Base-by-base conservation (phyloP, 768 basidiomycete genomes). In the Cubamyces sp. region DNA sequence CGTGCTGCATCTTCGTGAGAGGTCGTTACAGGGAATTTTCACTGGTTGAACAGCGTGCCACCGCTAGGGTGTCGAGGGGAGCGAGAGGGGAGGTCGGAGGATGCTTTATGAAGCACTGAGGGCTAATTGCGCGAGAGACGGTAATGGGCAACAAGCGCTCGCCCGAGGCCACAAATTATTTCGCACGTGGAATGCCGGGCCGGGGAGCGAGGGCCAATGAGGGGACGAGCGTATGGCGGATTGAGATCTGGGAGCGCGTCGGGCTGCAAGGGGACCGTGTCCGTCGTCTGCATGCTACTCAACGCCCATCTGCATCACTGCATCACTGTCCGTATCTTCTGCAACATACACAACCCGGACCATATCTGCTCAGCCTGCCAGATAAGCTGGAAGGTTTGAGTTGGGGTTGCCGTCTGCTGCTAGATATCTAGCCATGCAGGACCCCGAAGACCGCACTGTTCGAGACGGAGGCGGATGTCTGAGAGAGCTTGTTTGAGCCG, bases 1-100 rank as follows among this genome's bases (percentile, higher is more conserved):
- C 87, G 63, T 79, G 69, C 57, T 73, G 79, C 74, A 77, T 74
- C 47, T 61, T 68, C 54, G 60, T 53, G 19, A 48, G 42, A 52
- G 55, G 57, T 54, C 51, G 45, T 49, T 15, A 48, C 39, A 42
- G 46, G 45, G 25, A 21, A 7, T 19, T 25, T 56, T 50, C 34
- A 47, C 39, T 25, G 56, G 52, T 40, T 37, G 46, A 30, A 14
- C 54, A 47, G 54, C 48, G 50, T 19, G 57, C 56, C 57, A 59
- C 57, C 56, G 43, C 50, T 39, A 16, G 57, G 57, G 49, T 42
- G 37, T 11, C 26, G 34, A 48, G 45, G 51, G 52, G 47, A 52
- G n/a, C 40, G 39, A 41, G 57, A 21, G 23, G 40, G 25, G 25
- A 37, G 34, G 25, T 23, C 30, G 56, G 37, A 19, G 41, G 16